Base-by-base conservation (phyloP, 257 asterid species). In the Solanum pinnatisectum region DNA sequence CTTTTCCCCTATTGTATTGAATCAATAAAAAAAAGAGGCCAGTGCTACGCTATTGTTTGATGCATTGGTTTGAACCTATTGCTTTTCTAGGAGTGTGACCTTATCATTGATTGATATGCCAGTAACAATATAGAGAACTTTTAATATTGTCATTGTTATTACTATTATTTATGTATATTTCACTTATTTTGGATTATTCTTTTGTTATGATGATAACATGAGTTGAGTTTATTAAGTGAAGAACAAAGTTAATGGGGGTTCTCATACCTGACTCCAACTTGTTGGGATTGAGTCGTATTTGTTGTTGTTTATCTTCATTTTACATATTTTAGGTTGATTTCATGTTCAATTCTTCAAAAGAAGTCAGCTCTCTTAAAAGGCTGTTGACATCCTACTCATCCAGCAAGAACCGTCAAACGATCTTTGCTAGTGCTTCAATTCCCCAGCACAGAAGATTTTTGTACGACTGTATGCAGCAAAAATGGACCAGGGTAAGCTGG, bases 391-490 rank as follows among this genome's bases (percentile, higher is more conserved):
- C 89, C 88, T 93, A 94, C 93, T 94, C 98, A 30, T 92, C 97
- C 87, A 95, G 93, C 92, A 90, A 91, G 87, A 93, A 88, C 83
- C 97, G 97, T 63, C 98, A 96, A 91, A 95, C 98, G 27, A 90
- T 96, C 87, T 94, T 95, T 90, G 96, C 99, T 56, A 95, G 99
- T 92, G 99, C 99, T 68, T 95, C 99, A 44, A 90, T 96, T 88
- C 99, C 98, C 68, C 99, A 95, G 91, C 99, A 93, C 85, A 95
- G 91, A 84, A 94, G 98, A 87, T 96, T 96, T 87, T 86, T 95
- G 76, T 90, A 95, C 40, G 98, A 95, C 91, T 94, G 98, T 71
- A 92, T 94, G 86, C 99, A 95, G 90, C 98, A 95, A 87, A 96
- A 96, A 91, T 96, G 98, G 99, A 96, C 98, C 90, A 95, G 95